A percentile compares a stretch with the other conserved stretches of the same genome.
Conservation (phyloP, 371 early-diverging fungal species). For the Paraphysoderma sedebokerense region DNA sequence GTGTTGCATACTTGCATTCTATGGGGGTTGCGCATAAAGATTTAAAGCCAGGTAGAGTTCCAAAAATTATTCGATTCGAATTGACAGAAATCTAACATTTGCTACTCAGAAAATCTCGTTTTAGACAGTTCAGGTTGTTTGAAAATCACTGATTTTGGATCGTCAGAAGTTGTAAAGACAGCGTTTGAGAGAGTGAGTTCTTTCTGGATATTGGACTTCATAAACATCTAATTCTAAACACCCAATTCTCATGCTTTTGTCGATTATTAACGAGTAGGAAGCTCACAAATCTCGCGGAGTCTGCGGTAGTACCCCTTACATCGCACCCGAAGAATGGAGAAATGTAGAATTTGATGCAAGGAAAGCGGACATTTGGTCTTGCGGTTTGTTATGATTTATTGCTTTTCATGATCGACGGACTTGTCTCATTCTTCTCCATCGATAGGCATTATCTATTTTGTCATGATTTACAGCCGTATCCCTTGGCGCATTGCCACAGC, state of each 20-base stretch:
- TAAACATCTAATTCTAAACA: too few relatives aligned
- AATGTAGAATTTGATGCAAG: conserved; percentile 46
- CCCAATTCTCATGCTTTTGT: background rate
- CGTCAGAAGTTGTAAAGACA: conserved; percentile 76
- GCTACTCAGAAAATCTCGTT: conserved; percentile 74
- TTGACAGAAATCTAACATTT: background rate
- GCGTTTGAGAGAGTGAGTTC: too few relatives aligned
- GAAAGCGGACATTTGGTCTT: conserved; percentile 63
- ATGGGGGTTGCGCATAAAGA: conserved; percentile 80
- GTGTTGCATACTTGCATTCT: conserved; percentile 74
- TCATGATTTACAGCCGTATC: conserved; percentile 53
- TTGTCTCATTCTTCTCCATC: background rate
- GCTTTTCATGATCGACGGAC: background rate
- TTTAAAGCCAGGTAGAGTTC: background rate
- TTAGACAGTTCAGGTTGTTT: conserved; percentile 50
- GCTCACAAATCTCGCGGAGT: conserved; percentile 28
- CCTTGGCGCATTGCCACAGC: conserved; percentile 56
- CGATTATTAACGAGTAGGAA: conserved; percentile 18
- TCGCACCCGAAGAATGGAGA: conserved; percentile 70
- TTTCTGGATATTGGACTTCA: too few relatives aligned
- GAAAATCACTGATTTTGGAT: conserved; percentile 97
- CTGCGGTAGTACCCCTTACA: conserved; percentile 78
- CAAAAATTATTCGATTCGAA: background rate
- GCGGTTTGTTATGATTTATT: background rate
- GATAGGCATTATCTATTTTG: conserved; percentile 62